Conservation (phyloP, 768 basidiomycete species). For the Vararia minispora region DNA sequence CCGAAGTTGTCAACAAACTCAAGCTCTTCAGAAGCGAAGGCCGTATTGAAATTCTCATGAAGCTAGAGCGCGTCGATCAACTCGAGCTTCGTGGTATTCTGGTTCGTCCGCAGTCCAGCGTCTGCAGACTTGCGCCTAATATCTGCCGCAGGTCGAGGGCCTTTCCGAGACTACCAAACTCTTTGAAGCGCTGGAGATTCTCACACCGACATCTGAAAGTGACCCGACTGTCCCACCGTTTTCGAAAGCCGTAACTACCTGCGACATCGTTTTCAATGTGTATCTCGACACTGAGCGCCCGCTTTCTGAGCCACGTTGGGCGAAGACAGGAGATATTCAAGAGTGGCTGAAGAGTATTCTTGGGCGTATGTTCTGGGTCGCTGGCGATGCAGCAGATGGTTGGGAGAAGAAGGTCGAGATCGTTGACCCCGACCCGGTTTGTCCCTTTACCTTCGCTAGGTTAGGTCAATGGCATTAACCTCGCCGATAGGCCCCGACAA, state of each 20-base stretch:
- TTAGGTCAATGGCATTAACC: constrained; percentile 1
- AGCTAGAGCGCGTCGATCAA: constrained; percentile 42
- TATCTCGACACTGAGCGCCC: constrained; percentile 84
- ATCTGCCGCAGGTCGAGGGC: constrained; percentile 54
- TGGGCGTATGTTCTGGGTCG: constrained; percentile 79
- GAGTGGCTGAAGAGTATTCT: constrained; percentile 89
- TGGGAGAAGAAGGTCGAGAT: constrained; percentile 95
- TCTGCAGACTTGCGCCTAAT: no score
- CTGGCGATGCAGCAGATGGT: constrained; percentile 72
- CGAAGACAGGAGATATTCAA: constrained; percentile 86
- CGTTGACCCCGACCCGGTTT: constrained; percentile 88
- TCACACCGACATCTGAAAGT: constrained; percentile 29
- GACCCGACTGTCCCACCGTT: constrained; percentile 72
- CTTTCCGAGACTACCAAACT: constrained; percentile 62
- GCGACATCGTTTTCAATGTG: constrained; percentile 52
- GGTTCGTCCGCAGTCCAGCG: no score
- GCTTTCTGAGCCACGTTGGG: constrained; percentile 94
- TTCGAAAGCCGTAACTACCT: constrained; percentile 37
- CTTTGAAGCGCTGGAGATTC: constrained; percentile 47
- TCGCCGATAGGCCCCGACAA: constrained; percentile 66
- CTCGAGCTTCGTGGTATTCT: constrained; percentile 61
- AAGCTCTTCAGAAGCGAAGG: constrained; percentile 75
- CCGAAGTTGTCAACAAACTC: constrained; percentile 73
- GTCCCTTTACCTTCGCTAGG: constrained; percentile 20
- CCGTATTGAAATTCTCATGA: constrained; percentile 72